Evolutionary conservation across 306 rosid species (phyloP).

Genomic region (Trichosanthes cucumerina): DNA sequence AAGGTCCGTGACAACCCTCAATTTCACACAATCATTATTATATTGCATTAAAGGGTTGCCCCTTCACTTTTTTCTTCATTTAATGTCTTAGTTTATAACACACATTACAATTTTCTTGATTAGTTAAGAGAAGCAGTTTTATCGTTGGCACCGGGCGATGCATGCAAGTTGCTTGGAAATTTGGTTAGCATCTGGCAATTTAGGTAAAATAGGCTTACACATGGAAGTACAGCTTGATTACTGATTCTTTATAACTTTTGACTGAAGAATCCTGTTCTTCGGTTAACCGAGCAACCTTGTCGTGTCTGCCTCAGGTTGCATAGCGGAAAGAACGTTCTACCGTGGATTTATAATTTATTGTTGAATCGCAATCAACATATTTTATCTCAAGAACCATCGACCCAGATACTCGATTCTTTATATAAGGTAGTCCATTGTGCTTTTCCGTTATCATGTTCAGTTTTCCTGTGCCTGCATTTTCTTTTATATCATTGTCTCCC

Average conservation of each 20-base stretch:
- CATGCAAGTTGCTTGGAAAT: conserved; percentile 48
- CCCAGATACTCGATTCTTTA: conserved; percentile 44
- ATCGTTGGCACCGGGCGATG: conserved; percentile 45
- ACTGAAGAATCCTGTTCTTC: background rate
- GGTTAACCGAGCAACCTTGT: background rate
- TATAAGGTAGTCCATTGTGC: conserved; percentile 35
- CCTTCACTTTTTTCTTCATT: background rate
- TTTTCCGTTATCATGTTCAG: background rate
- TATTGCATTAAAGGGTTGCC: background rate
- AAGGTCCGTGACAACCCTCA: conserved; percentile 31
- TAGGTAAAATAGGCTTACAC: conserved; percentile 31
- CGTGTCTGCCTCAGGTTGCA: conserved; percentile 40
- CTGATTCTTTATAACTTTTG: background rate
- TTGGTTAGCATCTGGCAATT: conserved; percentile 61
- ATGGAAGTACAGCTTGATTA: background rate
- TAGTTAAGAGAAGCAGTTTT: conserved; percentile 54
- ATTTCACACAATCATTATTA: background rate
- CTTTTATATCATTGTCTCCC: background rate
- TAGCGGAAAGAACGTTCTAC: conserved; percentile 54
- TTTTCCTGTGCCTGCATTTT: background rate
- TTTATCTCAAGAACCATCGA: conserved; percentile 32
- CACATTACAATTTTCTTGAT: conserved; percentile 4
- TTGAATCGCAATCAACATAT: conserved; percentile 48
- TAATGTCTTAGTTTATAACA: background rate
- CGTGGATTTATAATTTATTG: conserved; percentile 75